Base-by-base conservation (phyloP, 257 asterid species). In the Echium plantagineum region DNA sequence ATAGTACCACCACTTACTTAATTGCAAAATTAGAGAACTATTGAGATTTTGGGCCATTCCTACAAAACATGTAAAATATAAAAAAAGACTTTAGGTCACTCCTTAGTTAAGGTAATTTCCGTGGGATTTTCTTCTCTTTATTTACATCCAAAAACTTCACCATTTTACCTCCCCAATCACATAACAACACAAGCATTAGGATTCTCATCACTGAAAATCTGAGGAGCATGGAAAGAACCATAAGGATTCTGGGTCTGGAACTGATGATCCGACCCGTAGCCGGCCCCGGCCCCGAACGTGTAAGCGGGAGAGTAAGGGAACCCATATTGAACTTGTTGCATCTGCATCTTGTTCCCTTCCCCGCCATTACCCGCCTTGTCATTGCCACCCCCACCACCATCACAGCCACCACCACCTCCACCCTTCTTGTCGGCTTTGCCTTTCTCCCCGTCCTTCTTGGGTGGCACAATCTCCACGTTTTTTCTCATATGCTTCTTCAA, bases 401-500 rank as follows among this genome's bases (percentile, higher is more conserved):
- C 26, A n/a, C n/a, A n/a, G n/a, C n/a, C n/a, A 24, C 26, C 26
- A 24, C 26, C 26, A 24, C 26, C 3, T 2, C 68, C 81, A 2
- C 66, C 75, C 21, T 31, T 75, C 24, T 77, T 79, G 24, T 79
- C 72, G 3, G 61, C 71, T 5, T 62, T 78, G 0, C 51, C 56
- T 71, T 84, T 72, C 64, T 80, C 79, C 15, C 47, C 79, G 46
- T 85, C 94, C 70, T 82, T 86, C 78, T 81, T 85, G 0, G 81
- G 79, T 7, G 88, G 94, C 19, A 83, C 69, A 5, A 83, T 74
- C n/a, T 76, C 79, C 2, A 90, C 94, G 2, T 76, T 77, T 65
- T 70, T 80, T 70, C 80, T 87, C 54, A 85, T 49, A 56, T 72
- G 86, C 75, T 79, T 87, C 78, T 83, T 82, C 30, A 90, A 66